Evolutionary conservation across 106 monocot genomes (phyloP).

Genomic region (Xerophyta viscosa): DNA sequence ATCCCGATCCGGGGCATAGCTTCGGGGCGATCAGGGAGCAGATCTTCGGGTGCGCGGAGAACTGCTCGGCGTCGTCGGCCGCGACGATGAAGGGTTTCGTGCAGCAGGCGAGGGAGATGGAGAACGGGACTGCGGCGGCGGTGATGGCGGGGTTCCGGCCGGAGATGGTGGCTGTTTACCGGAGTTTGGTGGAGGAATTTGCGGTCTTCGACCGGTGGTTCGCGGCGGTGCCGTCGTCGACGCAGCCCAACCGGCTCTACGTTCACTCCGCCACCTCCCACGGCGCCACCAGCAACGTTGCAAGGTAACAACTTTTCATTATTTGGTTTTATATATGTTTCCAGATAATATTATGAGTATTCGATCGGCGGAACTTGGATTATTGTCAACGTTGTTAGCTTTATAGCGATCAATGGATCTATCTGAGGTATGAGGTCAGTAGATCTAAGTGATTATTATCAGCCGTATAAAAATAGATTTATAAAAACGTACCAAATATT

Average conservation of each 20-base stretch:
- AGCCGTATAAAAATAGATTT: no score
- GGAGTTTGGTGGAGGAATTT: constrained; percentile 25
- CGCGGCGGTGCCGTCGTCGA: constrained; percentile 40
- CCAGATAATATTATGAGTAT: no score
- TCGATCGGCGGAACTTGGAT: no score
- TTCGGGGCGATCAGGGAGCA: constrained; percentile 27
- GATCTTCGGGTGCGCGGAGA: constrained; percentile 17
- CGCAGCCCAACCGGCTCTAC: constrained; percentile 52
- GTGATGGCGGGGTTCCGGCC: constrained; percentile 14
- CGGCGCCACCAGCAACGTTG: constrained; percentile 28
- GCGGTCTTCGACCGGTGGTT: constrained; percentile 56
- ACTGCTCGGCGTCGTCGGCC: neutral
- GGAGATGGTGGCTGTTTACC: constrained; percentile 24
- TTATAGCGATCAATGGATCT: no score
- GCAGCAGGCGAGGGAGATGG: constrained; percentile 23
- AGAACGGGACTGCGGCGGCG: constrained; percentile 6
- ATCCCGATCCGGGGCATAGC: constrained; percentile 41
- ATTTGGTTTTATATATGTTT: no score
- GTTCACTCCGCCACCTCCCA: constrained; percentile 58
- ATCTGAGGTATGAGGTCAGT: no score
- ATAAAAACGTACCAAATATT: no score
- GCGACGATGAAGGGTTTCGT: constrained; percentile 39
- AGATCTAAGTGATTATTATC: no score
- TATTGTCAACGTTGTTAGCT: no score
- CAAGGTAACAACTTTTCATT: no score